Percentiles rank a stretch among this genome's conserved stretches.
Evolutionary conservation across 768 basidiomycete species (phyloP).

Genomic region (Termitomyces sp.): DNA sequence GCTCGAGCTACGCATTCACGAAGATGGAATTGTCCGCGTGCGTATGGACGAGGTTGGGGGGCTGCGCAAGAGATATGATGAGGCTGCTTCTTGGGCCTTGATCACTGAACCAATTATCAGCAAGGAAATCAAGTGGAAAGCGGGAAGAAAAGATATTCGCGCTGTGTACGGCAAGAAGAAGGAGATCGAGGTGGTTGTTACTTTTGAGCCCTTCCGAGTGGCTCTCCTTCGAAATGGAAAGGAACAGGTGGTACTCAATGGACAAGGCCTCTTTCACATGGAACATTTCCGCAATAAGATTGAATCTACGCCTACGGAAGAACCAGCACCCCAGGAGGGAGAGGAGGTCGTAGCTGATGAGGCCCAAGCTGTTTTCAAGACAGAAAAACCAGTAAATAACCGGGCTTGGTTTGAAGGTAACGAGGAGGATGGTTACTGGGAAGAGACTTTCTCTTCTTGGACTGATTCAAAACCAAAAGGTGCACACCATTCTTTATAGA

Average conservation of each 20-base stretch:
- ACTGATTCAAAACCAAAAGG: conserved; percentile 96
- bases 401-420: conserved; percentile 88
- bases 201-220: conserved; percentile 72
- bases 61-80: conserved; percentile 82
- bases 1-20: conserved; percentile 78
- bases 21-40: conserved; percentile 86
- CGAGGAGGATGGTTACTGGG: conserved; percentile 79
- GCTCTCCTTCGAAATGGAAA: conserved; percentile 67
- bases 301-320: conserved; percentile 34
- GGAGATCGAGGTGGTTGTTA: conserved; percentile 60
- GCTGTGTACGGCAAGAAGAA: conserved; percentile 62
- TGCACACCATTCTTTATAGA: conserved; percentile 21
- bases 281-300: conserved; percentile 86
- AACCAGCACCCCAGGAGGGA: conserved; percentile 37
- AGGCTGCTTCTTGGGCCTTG: conserved; percentile 87
- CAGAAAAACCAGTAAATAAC: conserved; percentile 38
- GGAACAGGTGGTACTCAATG: conserved; percentile 86
- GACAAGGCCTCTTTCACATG: conserved; percentile 89
- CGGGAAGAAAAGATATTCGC: conserved; percentile 57
- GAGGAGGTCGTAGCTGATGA: conserved; percentile 31
- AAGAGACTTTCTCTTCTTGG: conserved; percentile 83
- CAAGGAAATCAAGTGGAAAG: conserved; percentile 54
- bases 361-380: conserved; percentile 48
- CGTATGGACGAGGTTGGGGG: conserved; percentile 87
- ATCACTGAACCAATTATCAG: conserved; percentile 64